Base-by-base conservation (phyloP, 495 filamentous ascomycete species). In the Paragyromitra xinjiangensis region DNA sequence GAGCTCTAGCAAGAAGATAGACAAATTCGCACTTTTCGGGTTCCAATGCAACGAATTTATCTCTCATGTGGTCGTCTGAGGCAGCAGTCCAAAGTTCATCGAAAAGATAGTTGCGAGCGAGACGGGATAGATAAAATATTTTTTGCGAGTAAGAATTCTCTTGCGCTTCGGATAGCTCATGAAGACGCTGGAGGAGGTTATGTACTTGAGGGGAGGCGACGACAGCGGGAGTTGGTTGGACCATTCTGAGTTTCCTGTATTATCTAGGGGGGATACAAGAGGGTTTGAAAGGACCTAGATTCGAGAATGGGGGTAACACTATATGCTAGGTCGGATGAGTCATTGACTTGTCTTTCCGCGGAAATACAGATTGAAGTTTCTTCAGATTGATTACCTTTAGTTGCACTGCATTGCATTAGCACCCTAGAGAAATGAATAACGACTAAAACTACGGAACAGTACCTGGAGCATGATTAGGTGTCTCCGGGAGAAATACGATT, bases 1-100 rank as follows among this genome's bases (percentile, higher is more conserved):
- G 85, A 19, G 69, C 34, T 40, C 45, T 72, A 3, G 59, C 44
- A 65, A 71, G 58, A 26, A 64, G 69, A 29, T 71, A 71, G 12
- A 64, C 44, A 11, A 71, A 42, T 65, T 65, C 69, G 6, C 45
- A 71, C 19, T 55, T 59, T 2, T 48, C 8, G 14, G 67, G 24
- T 16, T 61, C 53, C 14, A 69, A 69, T 8, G 53, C 40, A 45
- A 69, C 53, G 14, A 61, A 59, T 45, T 61, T 61, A 5, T 69
- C 67, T 34, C 53, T 61, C 67, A 69, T 59, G 40, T 59, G 1
- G 53, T 69, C 66, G 45, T 61, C 67, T 2, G 67, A 6, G 16
- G 67, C 51, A 14, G 53, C 22, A 7, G 22, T 45, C 67, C 24
- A 69, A 1, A 34, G n/a, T 22, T 14, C 14, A 34, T 40, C 24